phyloP scores from a whole-genome alignment of 352 stramenopile genomes.

The Phytophthora multivora region DNA sequence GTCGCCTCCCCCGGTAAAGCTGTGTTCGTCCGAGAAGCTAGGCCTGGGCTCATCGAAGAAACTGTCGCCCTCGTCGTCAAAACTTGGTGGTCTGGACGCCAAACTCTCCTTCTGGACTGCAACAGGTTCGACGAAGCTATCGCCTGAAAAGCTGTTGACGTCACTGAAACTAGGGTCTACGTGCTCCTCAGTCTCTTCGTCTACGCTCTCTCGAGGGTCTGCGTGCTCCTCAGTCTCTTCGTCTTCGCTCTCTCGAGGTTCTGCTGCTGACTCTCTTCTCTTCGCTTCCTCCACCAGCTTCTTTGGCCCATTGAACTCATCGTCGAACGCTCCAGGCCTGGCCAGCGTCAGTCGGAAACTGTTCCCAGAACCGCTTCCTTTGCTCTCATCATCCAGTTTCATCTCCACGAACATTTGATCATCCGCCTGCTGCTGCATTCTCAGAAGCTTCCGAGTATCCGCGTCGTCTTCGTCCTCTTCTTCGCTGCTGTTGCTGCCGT shows the following conservation, averaged over 20 bases:
- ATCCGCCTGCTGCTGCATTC: slow-evolving; percentile 61
- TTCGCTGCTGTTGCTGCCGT: slow-evolving; percentile 30
- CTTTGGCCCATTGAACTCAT: slow-evolving; percentile 2
- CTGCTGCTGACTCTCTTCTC: not conserved
- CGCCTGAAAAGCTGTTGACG: slow-evolving; percentile 6
- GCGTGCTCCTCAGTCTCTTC: not conserved
- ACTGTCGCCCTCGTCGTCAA: slow-evolving; percentile 18
- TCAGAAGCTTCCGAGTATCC: slow-evolving; percentile 24
- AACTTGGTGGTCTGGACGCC: slow-evolving; percentile 26
- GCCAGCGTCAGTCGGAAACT: slow-evolving; percentile 27
- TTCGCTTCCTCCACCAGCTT: slow-evolving; percentile 13
- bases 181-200: not conserved
- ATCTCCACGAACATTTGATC: slow-evolving; percentile 48
- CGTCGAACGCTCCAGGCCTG: slow-evolving; percentile 13
- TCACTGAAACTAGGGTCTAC: slow-evolving; percentile 5
- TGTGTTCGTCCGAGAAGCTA: slow-evolving; percentile 33
- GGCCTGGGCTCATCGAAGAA: slow-evolving; percentile 24
- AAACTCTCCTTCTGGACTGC: slow-evolving; percentile 12
- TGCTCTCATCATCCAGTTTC: slow-evolving; percentile 16
- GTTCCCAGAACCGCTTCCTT: not conserved
- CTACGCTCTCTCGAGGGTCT: not conserved
- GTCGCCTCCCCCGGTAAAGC: slow-evolving; percentile 17
- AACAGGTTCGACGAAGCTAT: not conserved
- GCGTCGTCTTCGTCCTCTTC: slow-evolving; percentile 42
- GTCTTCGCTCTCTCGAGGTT: not conserved